Percentiles rank a stretch among this genome's conserved stretches.
Conservation (phyloP, 495 filamentous ascomycete species). For the Symbiotaphrina buchneri region DNA sequence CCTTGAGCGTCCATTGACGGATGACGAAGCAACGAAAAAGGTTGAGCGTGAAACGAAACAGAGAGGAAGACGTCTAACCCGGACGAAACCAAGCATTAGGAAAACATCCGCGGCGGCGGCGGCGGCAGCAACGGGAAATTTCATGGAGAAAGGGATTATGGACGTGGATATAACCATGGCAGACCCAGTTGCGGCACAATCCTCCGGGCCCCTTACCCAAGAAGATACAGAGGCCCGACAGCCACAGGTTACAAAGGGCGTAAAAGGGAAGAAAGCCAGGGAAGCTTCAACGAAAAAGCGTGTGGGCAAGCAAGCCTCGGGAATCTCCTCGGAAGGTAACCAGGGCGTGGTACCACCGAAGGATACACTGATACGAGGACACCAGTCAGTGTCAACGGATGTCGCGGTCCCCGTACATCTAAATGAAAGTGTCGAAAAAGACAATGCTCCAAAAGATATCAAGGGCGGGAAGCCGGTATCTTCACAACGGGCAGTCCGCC, state of each 20-base stretch:
- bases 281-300: conserved; percentile 3
- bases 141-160: background rate
- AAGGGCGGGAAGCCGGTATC: too few species aligned
- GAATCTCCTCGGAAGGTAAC: too few species aligned
- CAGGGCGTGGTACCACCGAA: too few species aligned
- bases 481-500: too few species aligned
- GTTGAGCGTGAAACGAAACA: background rate
- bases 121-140: background rate
- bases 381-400: too few species aligned
- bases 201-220: too few species aligned
- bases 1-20: conserved; percentile 31
- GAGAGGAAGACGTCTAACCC: conserved; percentile 8
- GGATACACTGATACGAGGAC: too few species aligned
- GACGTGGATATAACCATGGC: conserved; percentile 2
- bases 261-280: conserved; percentile 1
- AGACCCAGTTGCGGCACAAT: too few species aligned
- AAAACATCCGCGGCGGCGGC: background rate
- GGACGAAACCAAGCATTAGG: conserved; percentile 6
- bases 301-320: too few species aligned
- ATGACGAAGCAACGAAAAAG: conserved; percentile 22
- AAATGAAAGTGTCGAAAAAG: background rate
- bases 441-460: too few species aligned
- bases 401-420: conserved; percentile 1
- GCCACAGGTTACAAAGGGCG: background rate
- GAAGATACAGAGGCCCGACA: conserved; percentile 2